Conservation (phyloP, 2,329 filamentous ascomycete species). For the Pseudogymnoascus sp. region DNA sequence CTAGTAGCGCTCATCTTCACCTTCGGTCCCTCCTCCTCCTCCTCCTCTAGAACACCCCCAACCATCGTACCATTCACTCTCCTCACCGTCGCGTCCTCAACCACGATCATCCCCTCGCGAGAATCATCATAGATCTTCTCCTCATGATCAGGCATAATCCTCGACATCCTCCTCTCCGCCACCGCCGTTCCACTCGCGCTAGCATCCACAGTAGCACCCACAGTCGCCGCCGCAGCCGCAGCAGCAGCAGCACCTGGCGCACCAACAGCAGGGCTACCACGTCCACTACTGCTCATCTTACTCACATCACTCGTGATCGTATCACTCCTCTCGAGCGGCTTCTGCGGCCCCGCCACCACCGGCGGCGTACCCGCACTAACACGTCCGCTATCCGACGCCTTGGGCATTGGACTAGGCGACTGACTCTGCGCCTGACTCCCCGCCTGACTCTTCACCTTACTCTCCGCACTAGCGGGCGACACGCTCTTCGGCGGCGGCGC, state of each 20-base stretch:
- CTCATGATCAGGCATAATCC: constrained; percentile 8
- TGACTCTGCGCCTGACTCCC: background rate
- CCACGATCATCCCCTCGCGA: background rate
- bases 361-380: background rate
- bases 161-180: constrained; percentile 25
- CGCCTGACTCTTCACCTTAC: background rate
- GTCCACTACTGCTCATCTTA: background rate
- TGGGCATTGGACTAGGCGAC: background rate
- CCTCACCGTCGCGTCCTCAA: constrained; percentile 1
- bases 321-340: background rate
- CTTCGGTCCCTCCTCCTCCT: constrained; percentile 27
- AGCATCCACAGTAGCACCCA: background rate
- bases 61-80: constrained; percentile 13
- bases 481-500: background rate
- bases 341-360: background rate
- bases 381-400: background rate
- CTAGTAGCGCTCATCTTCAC: constrained; percentile 57
- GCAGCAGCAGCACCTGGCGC: background rate
- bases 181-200: constrained; percentile 39
- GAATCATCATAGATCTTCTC: background rate
- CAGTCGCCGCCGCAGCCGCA: background rate
- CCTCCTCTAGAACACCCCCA: constrained; percentile 31
- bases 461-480: background rate
- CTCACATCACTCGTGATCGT: background rate
- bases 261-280: background rate